Conservation (phyloP, 257 asterid species). For the Solanum verrucosum region DNA sequence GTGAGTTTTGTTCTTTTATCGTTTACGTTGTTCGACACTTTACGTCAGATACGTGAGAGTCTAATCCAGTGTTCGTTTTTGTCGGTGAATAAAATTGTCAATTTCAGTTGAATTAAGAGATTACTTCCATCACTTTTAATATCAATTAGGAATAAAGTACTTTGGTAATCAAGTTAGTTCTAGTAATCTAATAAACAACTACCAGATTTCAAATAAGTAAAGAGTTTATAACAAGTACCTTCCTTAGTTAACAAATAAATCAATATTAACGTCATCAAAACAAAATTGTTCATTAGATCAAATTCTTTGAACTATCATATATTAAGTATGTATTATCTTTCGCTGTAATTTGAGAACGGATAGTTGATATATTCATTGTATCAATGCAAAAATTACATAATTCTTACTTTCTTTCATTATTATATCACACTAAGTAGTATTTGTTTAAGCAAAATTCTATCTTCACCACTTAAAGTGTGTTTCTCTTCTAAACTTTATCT, state of each 20-base stretch:
- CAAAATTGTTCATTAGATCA: neutral
- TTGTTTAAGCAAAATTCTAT: neutral
- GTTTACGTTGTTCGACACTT: neutral
- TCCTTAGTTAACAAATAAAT: neutral
- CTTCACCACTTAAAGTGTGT: neutral
- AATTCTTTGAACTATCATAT: neutral
- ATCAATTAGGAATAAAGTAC: neutral
- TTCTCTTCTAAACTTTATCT: too few species aligned
- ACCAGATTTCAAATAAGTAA: neutral
- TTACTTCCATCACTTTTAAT: neutral
- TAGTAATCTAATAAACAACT: neutral
- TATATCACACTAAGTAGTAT: neutral
- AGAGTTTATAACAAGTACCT: neutral
- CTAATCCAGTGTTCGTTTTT: neutral
- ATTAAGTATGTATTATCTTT: neutral
- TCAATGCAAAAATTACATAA: neutral
- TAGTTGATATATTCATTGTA: neutral
- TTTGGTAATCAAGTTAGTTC: neutral
- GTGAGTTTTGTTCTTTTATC: neutral
- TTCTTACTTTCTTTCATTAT: neutral
- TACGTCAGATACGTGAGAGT: neutral
- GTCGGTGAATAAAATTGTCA: neutral
- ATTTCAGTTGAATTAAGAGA: neutral
- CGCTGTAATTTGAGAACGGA: neutral
- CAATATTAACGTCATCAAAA: neutral